Base-by-base conservation (phyloP, 805 yeast species). In the Ogataea nitratoaversa region DNA sequence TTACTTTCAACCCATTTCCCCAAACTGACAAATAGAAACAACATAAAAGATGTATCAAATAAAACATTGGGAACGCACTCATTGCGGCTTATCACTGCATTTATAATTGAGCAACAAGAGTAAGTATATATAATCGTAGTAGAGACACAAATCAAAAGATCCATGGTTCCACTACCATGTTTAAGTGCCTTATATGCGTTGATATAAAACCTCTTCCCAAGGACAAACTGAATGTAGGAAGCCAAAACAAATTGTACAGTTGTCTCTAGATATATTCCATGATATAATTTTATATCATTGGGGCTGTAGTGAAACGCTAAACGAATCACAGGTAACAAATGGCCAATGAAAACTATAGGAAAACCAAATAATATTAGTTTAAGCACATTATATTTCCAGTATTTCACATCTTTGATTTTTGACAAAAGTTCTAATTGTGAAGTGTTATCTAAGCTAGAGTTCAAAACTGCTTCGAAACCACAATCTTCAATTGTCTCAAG, bases 1-100 rank as follows among this genome's bases (percentile, higher is more conserved):
- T 75, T 79, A 61, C 85, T 86, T 57, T 93, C 99, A 18, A 90
- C 67, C 75, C 86, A 84, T 63, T 93, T 91, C 2, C 99, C 99
- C 33, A 89, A 66, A 8, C 93, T 75, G 20, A 93, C 89, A 60
- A 89, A 93, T 5, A 81, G 66, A 37, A 91, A 72, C 31, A 93
- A 70, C 95, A 95, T 87, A 13, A 82, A 79, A 1, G 88, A 73
- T 0, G 98, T 89, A 43, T 88, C 97, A 67, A 93, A 90, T 27
- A 89, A 68, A 1, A 83, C 77, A 38, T 73, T 78, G 5, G 96
- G 95, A 5, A 81, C 72, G 38, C 58, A 56, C 0, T 59, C 55
- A 8, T 62, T 61, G n/a, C 71, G 66, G 22, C 60, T 54, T 56
- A 73, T 49, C 16, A 78, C 65, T 8, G 78, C 69, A 27, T 70